Evolutionary conservation across 352 stramenopile genomes (phyloP).

Genomic region (Pythium rhizo-oryzae): DNA sequence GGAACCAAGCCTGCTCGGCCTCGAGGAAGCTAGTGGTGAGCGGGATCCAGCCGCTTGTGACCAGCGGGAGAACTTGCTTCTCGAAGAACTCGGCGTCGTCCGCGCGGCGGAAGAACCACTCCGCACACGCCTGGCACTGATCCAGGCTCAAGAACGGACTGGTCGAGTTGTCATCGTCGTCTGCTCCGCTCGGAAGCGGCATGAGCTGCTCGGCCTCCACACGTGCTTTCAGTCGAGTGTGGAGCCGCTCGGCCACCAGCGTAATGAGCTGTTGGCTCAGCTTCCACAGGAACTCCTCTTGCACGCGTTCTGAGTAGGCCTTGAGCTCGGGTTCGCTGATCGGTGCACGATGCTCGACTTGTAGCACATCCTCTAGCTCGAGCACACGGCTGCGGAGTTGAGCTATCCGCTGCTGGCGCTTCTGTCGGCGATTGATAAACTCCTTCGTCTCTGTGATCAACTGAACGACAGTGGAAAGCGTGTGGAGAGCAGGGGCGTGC

Average conservation of each 20-base stretch:
- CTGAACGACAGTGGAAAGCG: conserved; percentile 6
- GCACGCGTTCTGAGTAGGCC: conserved; percentile 34
- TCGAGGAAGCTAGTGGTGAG: conserved; percentile 32
- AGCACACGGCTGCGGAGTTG: conserved; percentile 15
- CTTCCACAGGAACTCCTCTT: conserved; percentile 35
- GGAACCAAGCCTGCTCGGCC: conserved; percentile 33
- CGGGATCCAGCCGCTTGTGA: conserved; percentile 41
- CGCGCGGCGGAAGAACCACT: conserved; percentile 26
- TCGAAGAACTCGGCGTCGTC: conserved; percentile 33
- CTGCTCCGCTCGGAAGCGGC: conserved; percentile 7
- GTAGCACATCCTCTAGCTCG: conserved; percentile 24
- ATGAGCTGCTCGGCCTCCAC: conserved; percentile 27
- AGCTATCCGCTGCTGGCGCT: conserved; percentile 23
- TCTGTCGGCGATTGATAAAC: conserved; percentile 11
- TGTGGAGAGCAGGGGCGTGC: background rate
- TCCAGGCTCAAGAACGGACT: conserved; percentile 39
- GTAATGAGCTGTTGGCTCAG: conserved; percentile 35
- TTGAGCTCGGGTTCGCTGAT: conserved; percentile 22
- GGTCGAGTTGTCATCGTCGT: conserved; percentile 8
- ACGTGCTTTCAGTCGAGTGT: conserved; percentile 37
- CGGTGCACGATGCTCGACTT: conserved; percentile 30
- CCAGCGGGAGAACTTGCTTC: conserved; percentile 37
- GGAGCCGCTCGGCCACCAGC: conserved; percentile 41
- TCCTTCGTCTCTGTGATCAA: conserved; percentile 20
- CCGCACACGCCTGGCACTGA: conserved; percentile 42